These are phyloP conservation scores for Annulohypoxylon bovei DNA, from an alignment of 495 filamentous ascomycete genomes.

Conservation along the genomic window DNA sequence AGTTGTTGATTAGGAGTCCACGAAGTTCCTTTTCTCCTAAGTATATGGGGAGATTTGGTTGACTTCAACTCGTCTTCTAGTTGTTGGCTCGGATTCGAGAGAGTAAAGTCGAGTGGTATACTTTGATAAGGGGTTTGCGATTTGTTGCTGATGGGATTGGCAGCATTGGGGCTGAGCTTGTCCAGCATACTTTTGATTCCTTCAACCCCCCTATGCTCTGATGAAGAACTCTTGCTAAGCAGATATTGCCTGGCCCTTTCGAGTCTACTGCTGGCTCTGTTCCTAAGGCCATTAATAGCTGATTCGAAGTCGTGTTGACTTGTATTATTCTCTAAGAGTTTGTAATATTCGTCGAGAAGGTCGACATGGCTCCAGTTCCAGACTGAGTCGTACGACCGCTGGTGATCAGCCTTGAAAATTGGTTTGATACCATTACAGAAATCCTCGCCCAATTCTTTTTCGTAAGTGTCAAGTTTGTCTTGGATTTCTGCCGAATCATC, in stretches of 20 bases:
- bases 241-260: slow-evolving; percentile 30
- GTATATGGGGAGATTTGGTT: slow-evolving; percentile 29
- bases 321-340: slow-evolving; percentile 89
- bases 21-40: slow-evolving; percentile 67
- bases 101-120: neutral
- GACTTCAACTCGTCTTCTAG: neutral
- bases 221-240: slow-evolving; percentile 18
- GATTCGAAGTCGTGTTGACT: slow-evolving; percentile 65
- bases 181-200: slow-evolving; percentile 16
- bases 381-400: slow-evolving; percentile 85
- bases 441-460: slow-evolving; percentile 83
- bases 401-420: slow-evolving; percentile 80
- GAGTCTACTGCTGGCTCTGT: slow-evolving; percentile 24
- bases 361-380: slow-evolving; percentile 95
- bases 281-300: slow-evolving; percentile 14
- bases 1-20: slow-evolving; percentile 84
- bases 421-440: slow-evolving; percentile 88
- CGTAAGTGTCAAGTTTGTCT: slow-evolving; percentile 84
- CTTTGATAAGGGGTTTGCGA: neutral
- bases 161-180: neutral
- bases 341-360: slow-evolving; percentile 89
- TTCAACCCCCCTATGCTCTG: neutral
- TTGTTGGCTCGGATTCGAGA: neutral
- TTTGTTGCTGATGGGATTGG: neutral
- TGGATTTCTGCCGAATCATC: slow-evolving; percentile 65